Percentiles rank a stretch among this genome's conserved stretches.
These are phyloP conservation scores for Beauveria australis DNA, from an alignment of 2,329 filamentous ascomycete species.

Conservation along the genomic window DNA sequence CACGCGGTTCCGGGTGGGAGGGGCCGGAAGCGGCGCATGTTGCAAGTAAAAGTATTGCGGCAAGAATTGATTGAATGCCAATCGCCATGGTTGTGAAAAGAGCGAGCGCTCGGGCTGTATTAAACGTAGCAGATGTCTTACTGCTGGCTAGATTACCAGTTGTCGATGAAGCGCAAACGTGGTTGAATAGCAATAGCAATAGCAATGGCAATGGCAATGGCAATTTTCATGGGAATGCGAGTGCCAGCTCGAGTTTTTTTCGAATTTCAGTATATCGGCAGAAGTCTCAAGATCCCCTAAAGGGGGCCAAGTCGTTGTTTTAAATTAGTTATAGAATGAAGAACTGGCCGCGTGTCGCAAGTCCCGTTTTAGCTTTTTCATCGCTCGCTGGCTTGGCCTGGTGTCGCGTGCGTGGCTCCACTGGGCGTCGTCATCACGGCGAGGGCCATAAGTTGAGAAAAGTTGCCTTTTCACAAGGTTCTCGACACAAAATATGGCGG, in stretches of 20 bases:
- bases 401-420: background rate
- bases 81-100: background rate
- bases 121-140: too few species aligned
- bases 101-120: background rate
- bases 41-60: background rate
- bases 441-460: background rate
- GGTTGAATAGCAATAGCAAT: too few species aligned
- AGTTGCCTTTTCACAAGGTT: background rate
- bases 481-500: background rate
- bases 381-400: background rate
- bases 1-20: background rate
- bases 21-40: background rate
- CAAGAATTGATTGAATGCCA: background rate
- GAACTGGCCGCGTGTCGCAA: background rate
- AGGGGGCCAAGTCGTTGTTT: background rate
- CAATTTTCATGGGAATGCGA: too few species aligned
- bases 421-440: constrained; percentile 3
- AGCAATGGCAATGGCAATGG: too few species aligned
- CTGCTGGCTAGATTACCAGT: too few species aligned
- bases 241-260: too few species aligned
- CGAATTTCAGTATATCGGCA: too few species aligned
- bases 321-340: background rate
- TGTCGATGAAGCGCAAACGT: too few species aligned
- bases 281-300: background rate
- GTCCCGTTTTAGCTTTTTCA: background rate